These are phyloP conservation scores for Panicum virgatum DNA, from an alignment of 202 grass and related monocot genomes.

Conservation along the genomic window DNA sequence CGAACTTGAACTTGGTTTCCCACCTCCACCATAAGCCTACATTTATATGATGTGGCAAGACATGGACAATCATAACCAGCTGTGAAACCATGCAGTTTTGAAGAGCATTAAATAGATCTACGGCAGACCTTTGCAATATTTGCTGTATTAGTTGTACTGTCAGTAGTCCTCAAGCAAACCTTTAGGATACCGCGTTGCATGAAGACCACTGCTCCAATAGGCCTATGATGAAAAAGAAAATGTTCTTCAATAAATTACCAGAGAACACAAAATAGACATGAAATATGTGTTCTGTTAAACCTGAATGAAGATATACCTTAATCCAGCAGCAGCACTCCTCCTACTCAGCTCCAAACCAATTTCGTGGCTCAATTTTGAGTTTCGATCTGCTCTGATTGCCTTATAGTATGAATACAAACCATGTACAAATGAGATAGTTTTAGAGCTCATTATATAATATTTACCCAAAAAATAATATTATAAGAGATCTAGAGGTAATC, in stretches of 20 bases:
- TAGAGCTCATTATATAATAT: constrained; percentile 2
- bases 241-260: neutral
- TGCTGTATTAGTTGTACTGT: constrained; percentile 61
- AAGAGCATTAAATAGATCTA: neutral
- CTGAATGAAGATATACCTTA: constrained; percentile 51
- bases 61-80: constrained; percentile 9
- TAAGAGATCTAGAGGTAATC: neutral
- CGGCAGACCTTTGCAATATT: constrained; percentile 69
- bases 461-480: neutral
- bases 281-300: neutral
- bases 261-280: neutral
- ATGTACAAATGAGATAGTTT: constrained; percentile 19
- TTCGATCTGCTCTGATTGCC: constrained; percentile 79
- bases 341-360: constrained; percentile 73
- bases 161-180: constrained; percentile 81
- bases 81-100: neutral
- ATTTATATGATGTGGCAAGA: constrained; percentile 6
- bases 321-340: constrained; percentile 63
- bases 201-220: constrained; percentile 88
- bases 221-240: constrained; percentile 38
- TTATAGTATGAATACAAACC: constrained; percentile 35
- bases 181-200: constrained; percentile 78
- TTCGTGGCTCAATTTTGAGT: constrained; percentile 72
- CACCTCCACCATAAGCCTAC: constrained; percentile 79
- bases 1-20: constrained; percentile 75